Base-by-base conservation (phyloP, 306 rosid genomes). In the Oemleria cerasiformis region DNA sequence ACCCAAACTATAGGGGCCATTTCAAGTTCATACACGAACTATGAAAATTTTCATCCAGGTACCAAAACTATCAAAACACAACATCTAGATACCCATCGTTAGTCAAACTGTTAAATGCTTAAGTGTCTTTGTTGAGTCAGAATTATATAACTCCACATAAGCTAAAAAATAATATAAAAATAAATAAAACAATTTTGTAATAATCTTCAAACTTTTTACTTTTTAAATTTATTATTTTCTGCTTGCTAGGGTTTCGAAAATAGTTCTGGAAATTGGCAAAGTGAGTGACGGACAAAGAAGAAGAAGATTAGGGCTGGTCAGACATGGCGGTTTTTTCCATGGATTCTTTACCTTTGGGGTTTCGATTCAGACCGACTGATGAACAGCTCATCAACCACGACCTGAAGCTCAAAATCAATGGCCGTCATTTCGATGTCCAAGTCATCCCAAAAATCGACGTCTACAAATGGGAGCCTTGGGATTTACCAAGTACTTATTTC, bases 401-500 rank as follows among this genome's bases (percentile, higher is more conserved):
- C 75, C 74, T 85, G 10, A 71, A 75, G 77, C 74, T 75, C 41
- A 85, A 82, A 78, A 77, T 80, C 83, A 71, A 84, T 69, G 79
- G 85, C 72, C 90, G 83, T 47, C 65, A 85, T 64, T 59, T 80
- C 21, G 86, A 83, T 23, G 87, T 83, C 55, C 71, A 73, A 49
- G 84, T 85, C 43, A 85, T 85, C 72, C 83, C 68, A 5, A 87
- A 85, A 49, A 73, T 75, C 71, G 90, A 85, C 54, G 85, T 85
- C 51, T 85, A 82, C 48, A 85, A 80, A 77, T 65, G 87, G 81
- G 90, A 85, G 77, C 90, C 90, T 58, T 83, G 82, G 86, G 89
- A 85, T 72, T 80, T 85, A 73, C 89, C 89, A 1, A 53, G 90
- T 85, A 79, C 40, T 23, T 20, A 39, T 44, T 2, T 8, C 23